Evolutionary conservation across 257 asterid species (phyloP), one percentile per base, ranked within the genome.

Genomic region (Fraxinus anomala): DNA sequence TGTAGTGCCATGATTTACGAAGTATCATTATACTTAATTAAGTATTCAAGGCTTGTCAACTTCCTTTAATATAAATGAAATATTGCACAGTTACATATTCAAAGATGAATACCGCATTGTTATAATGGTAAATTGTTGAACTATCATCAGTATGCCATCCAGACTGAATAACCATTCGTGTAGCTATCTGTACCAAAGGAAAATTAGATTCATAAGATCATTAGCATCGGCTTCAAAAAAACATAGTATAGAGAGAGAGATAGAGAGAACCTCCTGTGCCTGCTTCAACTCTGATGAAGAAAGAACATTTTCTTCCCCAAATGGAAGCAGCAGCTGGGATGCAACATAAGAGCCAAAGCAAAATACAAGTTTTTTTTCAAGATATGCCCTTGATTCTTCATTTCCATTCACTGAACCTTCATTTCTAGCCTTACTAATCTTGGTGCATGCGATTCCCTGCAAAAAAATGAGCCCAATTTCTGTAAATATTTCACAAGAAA

Each of bases 131-230:
- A 82, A 95, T 85, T 68, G 90, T 86, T 36, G 96, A 93, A 81
- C 96, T 93, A 74, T 90, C 96, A 83, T 93, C 98, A 24, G 94
- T 96, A 21, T 94, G 96, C 99, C 99, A 95, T n/a, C 97, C 99
- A 83, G 82, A 95, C 79, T 93, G 97, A 80, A 91, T 82, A 83
- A 95, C 97, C 99, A 95, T 95, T 86, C 90, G 77, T 51, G 98
- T 95, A 47, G 99, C 97, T 84, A 95, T 93, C 99, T 95, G 91
- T 82, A 73, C 77, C 80, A 81, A 80, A 47, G 44, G 77, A 71
- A 75, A 79, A 74, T 71, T 75, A 68, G 24, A 76, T 78, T 77
- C 75, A 78, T 72, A 63, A 63, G 36, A 24, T 24, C 36, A 24
- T 24, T 24, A 24, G 7, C 10, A 63, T 12, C 17, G 8, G 36